Conservation (phyloP, 2,329 filamentous ascomycete genomes). For the Fusarium marasasianum region DNA sequence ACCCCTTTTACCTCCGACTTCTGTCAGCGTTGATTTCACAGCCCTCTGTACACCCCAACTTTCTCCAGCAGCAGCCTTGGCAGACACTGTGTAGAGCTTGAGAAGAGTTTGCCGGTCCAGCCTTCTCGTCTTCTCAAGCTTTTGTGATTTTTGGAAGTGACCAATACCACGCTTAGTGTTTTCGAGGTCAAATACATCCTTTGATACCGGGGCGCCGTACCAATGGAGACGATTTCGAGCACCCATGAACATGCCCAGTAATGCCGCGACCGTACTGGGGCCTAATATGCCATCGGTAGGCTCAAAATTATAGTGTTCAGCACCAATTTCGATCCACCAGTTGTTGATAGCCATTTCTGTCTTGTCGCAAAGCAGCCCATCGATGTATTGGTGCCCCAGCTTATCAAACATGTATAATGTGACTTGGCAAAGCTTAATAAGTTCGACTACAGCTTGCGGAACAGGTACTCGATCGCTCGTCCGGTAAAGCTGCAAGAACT, state of each 20-base stretch:
- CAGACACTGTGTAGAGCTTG: slow-evolving; percentile 81
- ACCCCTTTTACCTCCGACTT: slow-evolving; percentile 91
- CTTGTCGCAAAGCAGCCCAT: slow-evolving; percentile 91
- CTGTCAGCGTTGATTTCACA: slow-evolving; percentile 93
- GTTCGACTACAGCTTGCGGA: slow-evolving; percentile 81
- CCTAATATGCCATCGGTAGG: slow-evolving; percentile 92
- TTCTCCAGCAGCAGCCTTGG: slow-evolving; percentile 88
- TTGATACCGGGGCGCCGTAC: slow-evolving; percentile 82
- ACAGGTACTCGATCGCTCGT: slow-evolving; percentile 85
- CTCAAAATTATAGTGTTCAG: slow-evolving; percentile 91
- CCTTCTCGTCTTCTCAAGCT: slow-evolving; percentile 78
- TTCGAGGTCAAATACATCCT: slow-evolving; percentile 90
- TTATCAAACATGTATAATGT: slow-evolving; percentile 89
- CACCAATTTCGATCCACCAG: slow-evolving; percentile 96
- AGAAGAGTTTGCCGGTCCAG: slow-evolving; percentile 87
- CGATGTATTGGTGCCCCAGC: slow-evolving; percentile 86
- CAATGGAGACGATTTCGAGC: slow-evolving; percentile 89
- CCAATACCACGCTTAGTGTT: slow-evolving; percentile 84
- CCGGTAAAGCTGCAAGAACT: slow-evolving; percentile 90
- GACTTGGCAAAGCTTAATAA: slow-evolving; percentile 91
- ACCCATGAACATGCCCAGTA: slow-evolving; percentile 89
- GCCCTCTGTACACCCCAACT: slow-evolving; percentile 93
- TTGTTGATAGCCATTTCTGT: slow-evolving; percentile 90
- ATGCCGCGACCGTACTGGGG: slow-evolving; percentile 86
- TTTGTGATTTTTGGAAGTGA: slow-evolving; percentile 89